Conservation (phyloP, 2,329 filamentous ascomycete genomes). For the Penicillium digitatum region DNA sequence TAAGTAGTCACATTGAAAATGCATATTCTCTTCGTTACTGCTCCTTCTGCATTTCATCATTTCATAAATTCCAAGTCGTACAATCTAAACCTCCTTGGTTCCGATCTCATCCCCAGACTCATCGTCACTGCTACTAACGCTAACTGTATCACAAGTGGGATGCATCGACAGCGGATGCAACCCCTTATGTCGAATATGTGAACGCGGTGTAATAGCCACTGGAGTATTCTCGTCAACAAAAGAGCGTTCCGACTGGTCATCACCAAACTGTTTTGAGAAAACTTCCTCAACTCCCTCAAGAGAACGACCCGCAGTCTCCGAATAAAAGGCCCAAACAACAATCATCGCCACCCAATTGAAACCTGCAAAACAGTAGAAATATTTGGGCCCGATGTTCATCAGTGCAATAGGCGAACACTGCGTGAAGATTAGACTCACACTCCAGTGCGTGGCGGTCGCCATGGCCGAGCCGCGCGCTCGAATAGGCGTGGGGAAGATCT, state of each 20-base stretch:
- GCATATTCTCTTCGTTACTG: neutral
- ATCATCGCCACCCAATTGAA: constrained; percentile 47
- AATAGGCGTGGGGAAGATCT: constrained; percentile 47
- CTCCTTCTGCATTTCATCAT: neutral
- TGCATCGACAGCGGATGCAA: constrained; percentile 24
- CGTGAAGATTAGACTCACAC: constrained; percentile 47
- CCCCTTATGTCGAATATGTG: constrained; percentile 16
- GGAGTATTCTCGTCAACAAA: neutral
- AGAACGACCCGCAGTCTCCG: constrained; percentile 31
- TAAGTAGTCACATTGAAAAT: neutral
- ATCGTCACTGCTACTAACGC: constrained; percentile 13
- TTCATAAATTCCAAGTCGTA: neutral
- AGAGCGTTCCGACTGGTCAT: neutral
- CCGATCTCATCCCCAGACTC: neutral
- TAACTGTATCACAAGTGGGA: constrained; percentile 11
- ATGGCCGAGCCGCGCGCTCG: constrained; percentile 43
- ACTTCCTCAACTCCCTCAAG: constrained; percentile 34
- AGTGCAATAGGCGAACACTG: constrained; percentile 49
- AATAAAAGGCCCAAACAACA: constrained; percentile 34
- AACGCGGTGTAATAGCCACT: constrained; percentile 5
- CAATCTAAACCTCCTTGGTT: neutral
- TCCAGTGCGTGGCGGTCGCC: constrained; percentile 48
- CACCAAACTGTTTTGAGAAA: constrained; percentile 12
- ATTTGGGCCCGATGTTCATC: constrained; percentile 44
- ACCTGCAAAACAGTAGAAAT: constrained; percentile 50